Conservation (phyloP, 1,139 yeast genomes). For the Pichia sp. region DNA sequence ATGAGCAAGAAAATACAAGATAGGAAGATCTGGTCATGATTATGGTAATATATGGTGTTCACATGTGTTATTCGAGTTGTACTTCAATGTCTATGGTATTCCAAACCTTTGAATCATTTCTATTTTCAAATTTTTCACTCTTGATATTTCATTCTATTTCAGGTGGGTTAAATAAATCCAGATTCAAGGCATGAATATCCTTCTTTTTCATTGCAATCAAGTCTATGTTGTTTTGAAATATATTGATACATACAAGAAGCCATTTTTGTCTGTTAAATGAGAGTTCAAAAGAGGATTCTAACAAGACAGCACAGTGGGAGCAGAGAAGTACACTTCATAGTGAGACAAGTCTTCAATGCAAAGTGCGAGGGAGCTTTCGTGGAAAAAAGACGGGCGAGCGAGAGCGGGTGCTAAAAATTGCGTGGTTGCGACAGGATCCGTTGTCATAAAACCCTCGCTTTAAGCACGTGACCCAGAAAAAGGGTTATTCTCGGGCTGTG, state of each 20-base stretch:
- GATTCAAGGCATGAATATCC: too few species aligned
- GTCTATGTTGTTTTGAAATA: too few species aligned
- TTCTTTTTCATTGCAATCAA: too few species aligned
- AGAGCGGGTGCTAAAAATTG: background rate
- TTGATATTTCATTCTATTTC: too few species aligned
- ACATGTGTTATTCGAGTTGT: too few species aligned
- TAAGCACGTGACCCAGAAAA: constrained; percentile 15
- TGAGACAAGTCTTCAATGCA: background rate
- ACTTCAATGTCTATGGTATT: too few species aligned
- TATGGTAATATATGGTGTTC: too few species aligned
- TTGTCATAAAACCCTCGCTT: constrained; percentile 14
- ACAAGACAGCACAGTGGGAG: background rate
- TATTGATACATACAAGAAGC: constrained; percentile 13
- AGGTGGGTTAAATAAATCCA: too few species aligned
- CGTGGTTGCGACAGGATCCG: constrained; percentile 12
- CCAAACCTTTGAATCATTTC: background rate
- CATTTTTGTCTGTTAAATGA: constrained; percentile 11
- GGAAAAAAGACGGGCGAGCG: background rate
- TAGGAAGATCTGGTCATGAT: too few species aligned
- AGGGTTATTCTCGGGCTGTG: background rate
- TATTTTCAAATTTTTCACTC: background rate
- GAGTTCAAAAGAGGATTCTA: background rate
- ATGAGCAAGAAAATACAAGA: too few species aligned
- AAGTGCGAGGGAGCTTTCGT: background rate
- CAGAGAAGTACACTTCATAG: background rate